Base-by-base conservation (phyloP, 805 yeast species). In the Maudiozyma bulderi region DNA sequence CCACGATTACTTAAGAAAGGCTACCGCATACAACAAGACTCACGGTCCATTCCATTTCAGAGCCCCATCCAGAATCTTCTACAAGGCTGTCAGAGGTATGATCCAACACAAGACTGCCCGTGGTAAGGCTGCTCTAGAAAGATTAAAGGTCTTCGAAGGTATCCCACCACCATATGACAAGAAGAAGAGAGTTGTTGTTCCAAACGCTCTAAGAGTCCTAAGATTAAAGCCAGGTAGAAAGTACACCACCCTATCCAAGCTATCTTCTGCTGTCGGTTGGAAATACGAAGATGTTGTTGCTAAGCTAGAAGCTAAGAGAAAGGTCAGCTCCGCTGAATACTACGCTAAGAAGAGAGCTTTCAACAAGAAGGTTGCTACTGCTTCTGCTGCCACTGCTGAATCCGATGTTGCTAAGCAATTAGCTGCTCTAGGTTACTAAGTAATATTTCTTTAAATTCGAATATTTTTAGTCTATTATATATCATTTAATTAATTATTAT, bases 1-100 rank as follows among this genome's bases (percentile, higher is more conserved):
- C 93, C 97, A 90, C 78, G 99, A 95, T 74, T 93, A 90, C 89
- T 85, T 93, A 77, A 90, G 99, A 84, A 93, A 93, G 84, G 86
- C 95, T 69, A 90, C 99, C 73, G 86, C 95, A 80, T 93, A 75
- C 90, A 93, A 93, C 95, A 89, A 89, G 81, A 84, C 81, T 70
- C 85, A 89, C 75, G 99, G 99, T 81, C 98, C 98, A 71, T 93
- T 91, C 97, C 99, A 93, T 76, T 93, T 93, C 96, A 93, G 98
- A 80, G 99, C 99, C 59, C 99, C 99, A 76, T 90, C 98, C 59
- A 89, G 98, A 80, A 91, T 93, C 78, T 89, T 93, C 78, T 90
- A 90, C 95, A 93, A 93, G 86, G 97, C 99, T 71, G 77, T 93
- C 74, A 86, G 96, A 74, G 99, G 99, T 80, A 93, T 93, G 99